Evolutionary conservation across 345 rosid genomes (phyloP), one percentile per base, ranked within the genome.

Genomic region (Excoecaria agallocha): DNA sequence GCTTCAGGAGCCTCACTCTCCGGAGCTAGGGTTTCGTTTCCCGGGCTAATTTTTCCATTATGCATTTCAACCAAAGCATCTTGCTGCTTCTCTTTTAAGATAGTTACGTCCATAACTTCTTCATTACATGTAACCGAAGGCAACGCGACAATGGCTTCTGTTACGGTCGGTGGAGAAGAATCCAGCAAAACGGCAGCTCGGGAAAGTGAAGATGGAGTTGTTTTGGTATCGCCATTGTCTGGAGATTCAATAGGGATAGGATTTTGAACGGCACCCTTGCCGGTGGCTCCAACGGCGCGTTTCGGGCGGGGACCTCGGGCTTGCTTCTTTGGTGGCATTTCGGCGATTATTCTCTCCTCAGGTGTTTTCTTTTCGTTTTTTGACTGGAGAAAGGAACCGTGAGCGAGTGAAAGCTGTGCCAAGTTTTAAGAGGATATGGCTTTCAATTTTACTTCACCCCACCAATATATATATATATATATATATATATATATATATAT

Each of bases 251-350:
- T 17, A 67, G 55, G 10, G 20, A 43, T 49, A 25, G 64, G 69
- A 30, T 71, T 12, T 9, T 45, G 24, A 45, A 22, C 45, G 49
- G 35, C 11, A 13, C 15, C 55, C 41, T 43, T 56, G 72, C 66
- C 66, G 55, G 67, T 8, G 58, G 60, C 67, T 38, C 41, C 55
- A 15, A 8, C 10, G 37, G 22, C 13, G 30, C 74, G 74, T 48
- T 6, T 68, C 3, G 74, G 71, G 22, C 72, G 76, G 41, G 67
- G 72, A 15, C 59, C 80, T 35, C 54, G 55, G 7, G 63, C 65
- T 57, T 19, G 65, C 45, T 25, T 71, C 59, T 54, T 64, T 9
- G 71, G 76, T 30, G 75, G 59, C 71, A 77, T 50, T 25, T 62
- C 24, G 60, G 24, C 11, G 6, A 22, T 58, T 58, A 1, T 22